phyloP scores from a whole-genome alignment of 2,329 filamentous ascomycete species.

The Scedosporium dehoogii region DNA sequence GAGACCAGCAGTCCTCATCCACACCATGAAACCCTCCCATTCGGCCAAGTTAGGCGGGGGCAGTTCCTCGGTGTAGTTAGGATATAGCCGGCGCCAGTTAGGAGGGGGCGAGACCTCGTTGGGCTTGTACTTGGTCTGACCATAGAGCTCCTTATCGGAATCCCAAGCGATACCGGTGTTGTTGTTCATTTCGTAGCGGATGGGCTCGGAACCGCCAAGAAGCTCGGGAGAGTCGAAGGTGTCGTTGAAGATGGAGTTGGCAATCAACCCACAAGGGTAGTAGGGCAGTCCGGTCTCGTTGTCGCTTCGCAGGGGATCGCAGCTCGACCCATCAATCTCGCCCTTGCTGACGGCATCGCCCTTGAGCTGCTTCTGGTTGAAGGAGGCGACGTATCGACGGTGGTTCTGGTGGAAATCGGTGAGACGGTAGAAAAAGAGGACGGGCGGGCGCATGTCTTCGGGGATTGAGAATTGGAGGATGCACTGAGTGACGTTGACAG shows the following conservation, averaged over 20 bases:
- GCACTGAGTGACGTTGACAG: constrained; percentile 44
- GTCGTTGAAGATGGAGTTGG: constrained; percentile 96
- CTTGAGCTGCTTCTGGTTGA: constrained; percentile 71
- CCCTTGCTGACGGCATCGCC: constrained; percentile 52
- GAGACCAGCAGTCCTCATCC: constrained; percentile 95
- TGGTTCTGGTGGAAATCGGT: constrained; percentile 99
- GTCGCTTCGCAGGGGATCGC: constrained; percentile 59
- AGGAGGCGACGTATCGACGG: constrained; percentile 85
- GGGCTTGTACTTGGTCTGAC: constrained; percentile 53
- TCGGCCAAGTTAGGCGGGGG: constrained; percentile 63
- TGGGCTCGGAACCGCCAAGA: constrained; percentile 34
- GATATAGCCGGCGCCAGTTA: constrained; percentile 70
- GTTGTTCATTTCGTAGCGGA: constrained; percentile 65
- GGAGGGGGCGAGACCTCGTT: constrained; percentile 68
- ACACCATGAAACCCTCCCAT: constrained; percentile 86
- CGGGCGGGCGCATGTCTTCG: constrained; percentile 67
- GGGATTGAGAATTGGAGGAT: constrained; percentile 70
- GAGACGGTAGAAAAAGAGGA: constrained; percentile 89
- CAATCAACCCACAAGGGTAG: constrained; percentile 92
- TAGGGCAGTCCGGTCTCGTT: constrained; percentile 53
- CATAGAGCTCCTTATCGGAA: constrained; percentile 74
- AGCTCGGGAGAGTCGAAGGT: constrained; percentile 61
- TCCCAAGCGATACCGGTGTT: constrained; percentile 73
- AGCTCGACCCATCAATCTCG: constrained; percentile 59
- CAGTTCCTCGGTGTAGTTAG: constrained; percentile 54